Evolutionary conservation across 331 rosid species (phyloP).

Genomic region (Rosa hybrid): DNA sequence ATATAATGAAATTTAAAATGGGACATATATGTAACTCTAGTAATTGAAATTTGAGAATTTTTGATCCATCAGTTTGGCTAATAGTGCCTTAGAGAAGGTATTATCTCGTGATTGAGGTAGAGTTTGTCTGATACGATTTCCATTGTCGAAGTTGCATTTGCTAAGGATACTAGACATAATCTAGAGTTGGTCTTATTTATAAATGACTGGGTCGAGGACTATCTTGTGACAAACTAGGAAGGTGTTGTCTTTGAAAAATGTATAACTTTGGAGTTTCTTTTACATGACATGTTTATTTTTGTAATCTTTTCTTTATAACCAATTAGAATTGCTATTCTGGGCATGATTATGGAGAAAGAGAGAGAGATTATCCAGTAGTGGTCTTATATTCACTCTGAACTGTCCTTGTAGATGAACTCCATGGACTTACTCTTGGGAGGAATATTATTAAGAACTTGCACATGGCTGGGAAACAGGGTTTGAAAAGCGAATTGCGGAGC

Average conservation of each 20-base stretch:
- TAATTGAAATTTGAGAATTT: background rate
- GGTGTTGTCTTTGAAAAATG: background rate
- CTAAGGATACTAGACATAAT: background rate
- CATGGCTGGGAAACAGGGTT: constrained; percentile 75
- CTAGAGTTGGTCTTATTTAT: background rate
- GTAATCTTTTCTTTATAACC: background rate
- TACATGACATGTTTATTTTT: background rate
- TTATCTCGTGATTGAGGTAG: background rate
- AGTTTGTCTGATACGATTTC: background rate
- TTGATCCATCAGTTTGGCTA: background rate
- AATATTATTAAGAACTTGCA: constrained; percentile 84
- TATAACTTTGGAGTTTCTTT: background rate
- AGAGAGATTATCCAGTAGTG: background rate
- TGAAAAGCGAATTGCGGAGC: constrained; percentile 42
- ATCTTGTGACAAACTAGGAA: background rate
- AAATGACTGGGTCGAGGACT: background rate
- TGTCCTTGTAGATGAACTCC: constrained; percentile 72
- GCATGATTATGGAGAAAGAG: background rate
- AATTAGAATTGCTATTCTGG: background rate
- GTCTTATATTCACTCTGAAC: constrained; percentile 9
- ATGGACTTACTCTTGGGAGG: constrained; percentile 87
- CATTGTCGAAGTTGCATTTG: too few species aligned
- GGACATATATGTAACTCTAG: background rate
- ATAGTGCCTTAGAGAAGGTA: background rate
- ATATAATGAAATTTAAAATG: background rate